These are phyloP conservation scores for Talaromyces trachyspermus DNA, from an alignment of 495 filamentous ascomycete species.

Conservation along the genomic window DNA sequence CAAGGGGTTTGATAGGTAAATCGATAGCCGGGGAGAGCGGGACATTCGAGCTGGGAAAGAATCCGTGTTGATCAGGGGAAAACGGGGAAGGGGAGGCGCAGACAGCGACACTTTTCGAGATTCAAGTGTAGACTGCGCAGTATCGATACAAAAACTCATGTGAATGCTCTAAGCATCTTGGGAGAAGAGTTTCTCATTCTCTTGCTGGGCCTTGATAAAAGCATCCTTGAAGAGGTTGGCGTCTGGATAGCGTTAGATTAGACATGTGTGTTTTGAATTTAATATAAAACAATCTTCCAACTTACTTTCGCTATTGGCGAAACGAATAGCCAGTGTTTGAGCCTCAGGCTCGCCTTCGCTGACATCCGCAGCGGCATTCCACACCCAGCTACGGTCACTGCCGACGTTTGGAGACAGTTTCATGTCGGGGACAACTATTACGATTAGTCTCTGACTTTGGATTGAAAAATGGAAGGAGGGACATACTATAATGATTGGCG, in stretches of 20 bases:
- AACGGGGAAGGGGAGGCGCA: slow-evolving; percentile 3
- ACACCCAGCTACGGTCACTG: slow-evolving; percentile 97
- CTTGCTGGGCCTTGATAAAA: slow-evolving; percentile 95
- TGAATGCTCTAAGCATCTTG: slow-evolving; percentile 31
- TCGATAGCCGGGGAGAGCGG: slow-evolving; percentile 2
- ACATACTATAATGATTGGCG: slow-evolving; percentile 98
- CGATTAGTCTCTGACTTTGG: neutral
- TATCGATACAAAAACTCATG: neutral
- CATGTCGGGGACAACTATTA: slow-evolving; percentile 92
- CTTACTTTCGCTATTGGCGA: slow-evolving; percentile 96
- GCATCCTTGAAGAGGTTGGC: slow-evolving; percentile 97
- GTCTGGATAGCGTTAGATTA: slow-evolving; percentile 46
- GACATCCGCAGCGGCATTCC: slow-evolving; percentile 96
- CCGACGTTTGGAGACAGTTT: slow-evolving; percentile 96
- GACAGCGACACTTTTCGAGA: slow-evolving; percentile 8
- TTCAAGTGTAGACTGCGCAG: slow-evolving; percentile 12
- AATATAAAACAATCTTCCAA: slow-evolving; percentile 9
- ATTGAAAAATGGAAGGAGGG: neutral
- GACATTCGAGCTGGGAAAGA: neutral
- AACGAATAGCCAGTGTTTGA: slow-evolving; percentile 91
- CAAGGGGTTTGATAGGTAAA: neutral
- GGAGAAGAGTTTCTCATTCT: slow-evolving; percentile 80
- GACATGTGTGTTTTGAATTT: neutral
- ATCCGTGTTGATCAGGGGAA: slow-evolving; percentile 4
- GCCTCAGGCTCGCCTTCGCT: slow-evolving; percentile 97